These are phyloP conservation scores for Gonium pectorale DNA, from an alignment of 139 green algal genomes.

Conservation along the genomic window DNA sequence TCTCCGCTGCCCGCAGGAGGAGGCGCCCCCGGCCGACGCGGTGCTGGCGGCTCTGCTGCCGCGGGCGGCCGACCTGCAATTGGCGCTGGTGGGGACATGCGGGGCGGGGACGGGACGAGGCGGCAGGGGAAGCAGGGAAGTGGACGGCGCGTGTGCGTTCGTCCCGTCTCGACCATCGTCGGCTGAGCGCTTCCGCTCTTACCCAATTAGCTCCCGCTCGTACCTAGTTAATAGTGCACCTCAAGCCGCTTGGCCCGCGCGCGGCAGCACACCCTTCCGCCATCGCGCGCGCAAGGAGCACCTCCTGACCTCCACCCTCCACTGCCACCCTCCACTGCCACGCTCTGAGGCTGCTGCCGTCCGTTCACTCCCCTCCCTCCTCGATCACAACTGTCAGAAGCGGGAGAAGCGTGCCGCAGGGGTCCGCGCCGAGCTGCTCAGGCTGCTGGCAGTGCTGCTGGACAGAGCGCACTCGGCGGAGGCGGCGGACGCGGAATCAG, in stretches of 20 bases:
- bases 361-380: not conserved
- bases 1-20: not conserved
- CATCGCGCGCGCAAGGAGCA: too few species aligned
- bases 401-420: conserved; percentile 9
- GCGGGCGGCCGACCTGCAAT: not conserved
- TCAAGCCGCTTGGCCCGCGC: not conserved
- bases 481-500: not conserved
- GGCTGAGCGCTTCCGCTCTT: too few species aligned
- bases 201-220: too few species aligned
- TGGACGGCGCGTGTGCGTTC: not conserved
- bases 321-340: too few species aligned
- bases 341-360: too few species aligned
- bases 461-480: not conserved
- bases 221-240: not conserved
- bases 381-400: not conserved
- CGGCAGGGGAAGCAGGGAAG: too few species aligned
- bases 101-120: not conserved
- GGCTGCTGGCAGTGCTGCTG: not conserved
- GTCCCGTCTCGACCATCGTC: too few species aligned
- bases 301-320: too few species aligned
- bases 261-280: too few species aligned
- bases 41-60: conserved; percentile 5
- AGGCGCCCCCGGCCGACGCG: not conserved
- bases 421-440: conserved; percentile 1
- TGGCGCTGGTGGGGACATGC: not conserved